Percentiles rank a stretch among this genome's conserved stretches.
phyloP scores from a whole-genome alignment of 2,329 filamentous ascomycete species.

The Sarocladium kiliense region DNA sequence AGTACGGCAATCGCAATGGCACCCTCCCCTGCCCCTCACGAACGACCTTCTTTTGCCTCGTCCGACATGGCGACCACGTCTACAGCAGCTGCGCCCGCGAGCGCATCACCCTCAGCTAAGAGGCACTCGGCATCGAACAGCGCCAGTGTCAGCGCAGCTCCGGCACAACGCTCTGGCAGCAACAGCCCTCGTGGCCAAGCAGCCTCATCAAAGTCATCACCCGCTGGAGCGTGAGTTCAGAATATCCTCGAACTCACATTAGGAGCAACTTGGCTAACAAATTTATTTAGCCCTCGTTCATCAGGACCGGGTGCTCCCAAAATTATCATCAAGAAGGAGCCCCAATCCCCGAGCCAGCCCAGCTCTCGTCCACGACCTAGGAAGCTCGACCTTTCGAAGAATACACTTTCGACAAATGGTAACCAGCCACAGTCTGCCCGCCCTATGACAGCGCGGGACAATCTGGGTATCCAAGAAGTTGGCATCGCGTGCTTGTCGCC shows the following conservation, averaged over 20 bases:
- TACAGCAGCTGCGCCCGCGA: constrained; percentile 23
- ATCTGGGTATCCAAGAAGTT: constrained; percentile 82
- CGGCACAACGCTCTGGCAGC: constrained; percentile 45
- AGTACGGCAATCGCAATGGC: constrained; percentile 65
- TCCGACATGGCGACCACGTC: constrained; percentile 40
- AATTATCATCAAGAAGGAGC: constrained; percentile 96
- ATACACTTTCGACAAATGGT: constrained; percentile 39
- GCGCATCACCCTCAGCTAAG: constrained; percentile 39
- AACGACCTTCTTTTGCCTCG: constrained; percentile 49
- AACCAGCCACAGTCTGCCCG: constrained; percentile 58
- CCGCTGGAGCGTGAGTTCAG: constrained; percentile 52
- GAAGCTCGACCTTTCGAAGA: constrained; percentile 72
- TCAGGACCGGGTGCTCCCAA: constrained; percentile 55
- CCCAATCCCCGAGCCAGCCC: constrained; percentile 69
- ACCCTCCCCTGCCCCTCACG: constrained; percentile 62
- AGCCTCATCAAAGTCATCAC: constrained; percentile 46
- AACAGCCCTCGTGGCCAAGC: constrained; percentile 44
- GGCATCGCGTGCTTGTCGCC: constrained; percentile 92
- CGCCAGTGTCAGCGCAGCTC: constrained; percentile 30
- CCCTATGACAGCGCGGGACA: constrained; percentile 74
- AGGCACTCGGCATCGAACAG: constrained; percentile 26
- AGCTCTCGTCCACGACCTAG: constrained; percentile 70
- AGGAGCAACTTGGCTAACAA: no score
- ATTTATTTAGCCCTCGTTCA: background rate
- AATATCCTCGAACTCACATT: constrained; percentile 6